Conservation (phyloP, 192 early-diverging fungal genomes). For the Entomortierella chlamydospora region DNA sequence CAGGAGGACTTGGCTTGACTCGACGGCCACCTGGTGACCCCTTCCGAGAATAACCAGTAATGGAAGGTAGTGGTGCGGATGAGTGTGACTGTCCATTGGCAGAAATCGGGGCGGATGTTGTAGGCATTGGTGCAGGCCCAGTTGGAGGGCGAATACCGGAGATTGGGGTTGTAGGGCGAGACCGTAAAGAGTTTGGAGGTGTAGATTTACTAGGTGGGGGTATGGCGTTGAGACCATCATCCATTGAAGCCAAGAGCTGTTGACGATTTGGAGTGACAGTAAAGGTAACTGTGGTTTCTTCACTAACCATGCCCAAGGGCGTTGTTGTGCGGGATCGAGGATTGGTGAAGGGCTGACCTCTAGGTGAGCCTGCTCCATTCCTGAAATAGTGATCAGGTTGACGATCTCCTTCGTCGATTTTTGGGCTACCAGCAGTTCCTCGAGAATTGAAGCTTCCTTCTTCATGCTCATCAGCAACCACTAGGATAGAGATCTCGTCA, state of each 20-base stretch:
- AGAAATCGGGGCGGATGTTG: constrained; percentile 10
- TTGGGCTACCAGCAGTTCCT: neutral
- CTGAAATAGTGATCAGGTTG: constrained; percentile 8
- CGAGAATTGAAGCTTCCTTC: neutral
- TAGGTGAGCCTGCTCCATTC: neutral
- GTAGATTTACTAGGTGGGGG: constrained; percentile 11
- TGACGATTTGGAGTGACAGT: constrained; percentile 19
- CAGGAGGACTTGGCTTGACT: constrained; percentile 14
- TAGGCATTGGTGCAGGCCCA: constrained; percentile 14
- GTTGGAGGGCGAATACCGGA: constrained; percentile 20
- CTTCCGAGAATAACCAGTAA: neutral
- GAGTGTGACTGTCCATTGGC: neutral
- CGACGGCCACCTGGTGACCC: constrained; percentile 14
- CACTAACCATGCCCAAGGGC: constrained; percentile 18
- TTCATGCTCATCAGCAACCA: neutral
- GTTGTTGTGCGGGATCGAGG: constrained; percentile 18
- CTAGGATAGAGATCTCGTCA: constrained; percentile 5
- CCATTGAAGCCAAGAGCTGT: constrained; percentile 24
- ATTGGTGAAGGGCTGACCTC: neutral
- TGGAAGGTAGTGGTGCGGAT: too few species aligned
- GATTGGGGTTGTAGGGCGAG: constrained; percentile 33
- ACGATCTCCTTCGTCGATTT: constrained; percentile 13
- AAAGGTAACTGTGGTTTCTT: constrained; percentile 11
- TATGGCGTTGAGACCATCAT: constrained; percentile 5
- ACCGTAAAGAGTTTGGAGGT: neutral